These are phyloP conservation scores for Kodamaea fungicola DNA, from an alignment of 1,139 yeast genomes.

Conservation along the genomic window DNA sequence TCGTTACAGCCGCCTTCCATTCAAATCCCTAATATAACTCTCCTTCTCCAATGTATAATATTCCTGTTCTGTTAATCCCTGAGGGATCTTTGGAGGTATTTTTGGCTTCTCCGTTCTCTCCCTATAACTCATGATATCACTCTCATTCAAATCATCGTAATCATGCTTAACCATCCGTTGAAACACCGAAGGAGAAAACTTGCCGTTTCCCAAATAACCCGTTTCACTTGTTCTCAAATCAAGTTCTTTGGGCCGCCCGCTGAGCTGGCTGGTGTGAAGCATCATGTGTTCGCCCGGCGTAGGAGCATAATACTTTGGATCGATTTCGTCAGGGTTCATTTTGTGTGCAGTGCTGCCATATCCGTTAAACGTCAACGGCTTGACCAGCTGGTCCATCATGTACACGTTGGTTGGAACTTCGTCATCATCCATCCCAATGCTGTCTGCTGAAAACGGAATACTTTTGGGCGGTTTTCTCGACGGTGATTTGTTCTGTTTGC, in stretches of 20 bases:
- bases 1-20: constrained; percentile 26
- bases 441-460: constrained; percentile 46
- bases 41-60: constrained; percentile 45
- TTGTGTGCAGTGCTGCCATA: constrained; percentile 11
- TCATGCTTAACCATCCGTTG: constrained; percentile 15
- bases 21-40: constrained; percentile 38
- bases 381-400: constrained; percentile 32
- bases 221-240: constrained; percentile 16
- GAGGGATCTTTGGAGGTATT: constrained; percentile 55
- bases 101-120: constrained; percentile 42
- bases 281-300: constrained; percentile 39
- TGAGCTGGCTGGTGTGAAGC: constrained; percentile 5
- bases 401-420: constrained; percentile 35
- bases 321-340: constrained; percentile 34
- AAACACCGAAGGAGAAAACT: constrained; percentile 42
- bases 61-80: constrained; percentile 46
- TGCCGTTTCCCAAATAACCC: constrained; percentile 26
- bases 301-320: constrained; percentile 46
- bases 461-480: constrained; percentile 13
- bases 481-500: constrained; percentile 13
- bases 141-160: constrained; percentile 9
- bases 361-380: constrained; percentile 22
- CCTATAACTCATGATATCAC: constrained; percentile 22
- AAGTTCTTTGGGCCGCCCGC: constrained; percentile 7
- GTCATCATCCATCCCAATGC: constrained; percentile 33